Percentiles rank a stretch among this genome's conserved stretches.
Conservation (phyloP, 2,329 filamentous ascomycete genomes). For the Colletotrichum kahawae region DNA sequence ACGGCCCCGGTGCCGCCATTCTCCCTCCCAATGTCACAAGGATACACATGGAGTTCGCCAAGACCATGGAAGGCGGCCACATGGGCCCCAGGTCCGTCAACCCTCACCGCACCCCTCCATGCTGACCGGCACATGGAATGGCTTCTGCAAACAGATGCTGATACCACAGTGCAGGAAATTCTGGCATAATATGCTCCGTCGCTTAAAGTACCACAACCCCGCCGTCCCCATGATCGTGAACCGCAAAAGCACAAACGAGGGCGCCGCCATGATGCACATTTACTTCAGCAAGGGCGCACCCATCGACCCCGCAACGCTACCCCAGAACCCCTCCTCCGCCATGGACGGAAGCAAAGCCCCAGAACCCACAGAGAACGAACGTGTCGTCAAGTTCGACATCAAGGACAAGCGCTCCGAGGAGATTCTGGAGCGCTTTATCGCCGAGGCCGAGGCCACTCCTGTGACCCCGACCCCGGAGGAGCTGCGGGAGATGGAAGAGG, state of each 20-base stretch:
- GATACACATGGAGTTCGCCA: slow-evolving; percentile 77
- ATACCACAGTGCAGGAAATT: slow-evolving; percentile 70
- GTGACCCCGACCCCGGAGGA: slow-evolving; percentile 67
- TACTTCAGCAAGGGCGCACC: slow-evolving; percentile 56
- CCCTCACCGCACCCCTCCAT: not conserved
- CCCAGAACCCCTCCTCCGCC: slow-evolving; percentile 53
- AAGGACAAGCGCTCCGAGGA: slow-evolving; percentile 63
- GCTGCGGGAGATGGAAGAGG: slow-evolving; percentile 57
- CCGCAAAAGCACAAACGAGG: slow-evolving; percentile 63
- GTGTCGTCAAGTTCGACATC: slow-evolving; percentile 64
- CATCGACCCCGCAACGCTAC: slow-evolving; percentile 32
- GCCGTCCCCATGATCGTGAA: slow-evolving; percentile 81
- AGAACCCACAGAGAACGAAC: slow-evolving; percentile 50
- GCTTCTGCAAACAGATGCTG: slow-evolving; percentile 25
- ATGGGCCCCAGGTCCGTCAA: slow-evolving; percentile 70
- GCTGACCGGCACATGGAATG: not conserved
- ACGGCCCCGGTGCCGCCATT: slow-evolving; percentile 83
- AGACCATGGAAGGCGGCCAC: slow-evolving; percentile 67
- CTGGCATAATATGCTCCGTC: slow-evolving; percentile 81
- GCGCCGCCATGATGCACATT: slow-evolving; percentile 67
- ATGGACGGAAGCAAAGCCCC: slow-evolving; percentile 54
- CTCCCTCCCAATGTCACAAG: slow-evolving; percentile 77
- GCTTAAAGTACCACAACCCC: slow-evolving; percentile 95
- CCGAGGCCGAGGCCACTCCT: slow-evolving; percentile 63
- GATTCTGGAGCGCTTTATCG: slow-evolving; percentile 68